A percentile compares a stretch with the other conserved stretches of the same genome.
These are phyloP conservation scores for Marasmius sp. DNA, from an alignment of 1,284 basidiomycete species.

Conservation along the genomic window DNA sequence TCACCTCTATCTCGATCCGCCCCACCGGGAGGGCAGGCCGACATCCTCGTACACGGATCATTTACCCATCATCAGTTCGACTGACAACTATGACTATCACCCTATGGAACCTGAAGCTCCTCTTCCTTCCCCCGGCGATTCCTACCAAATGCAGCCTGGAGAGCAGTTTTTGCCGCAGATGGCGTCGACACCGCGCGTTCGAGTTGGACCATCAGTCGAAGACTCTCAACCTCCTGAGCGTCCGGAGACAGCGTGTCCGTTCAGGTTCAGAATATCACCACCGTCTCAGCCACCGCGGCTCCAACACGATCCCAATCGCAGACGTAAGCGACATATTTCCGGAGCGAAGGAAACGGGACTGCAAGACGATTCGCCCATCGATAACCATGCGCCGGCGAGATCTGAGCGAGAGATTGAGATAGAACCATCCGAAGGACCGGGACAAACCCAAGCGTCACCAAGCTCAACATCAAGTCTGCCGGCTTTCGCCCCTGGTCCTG, in stretches of 20 bases:
- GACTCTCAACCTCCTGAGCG: background rate
- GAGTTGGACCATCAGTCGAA: background rate
- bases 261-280: background rate
- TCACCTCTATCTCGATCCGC: no score
- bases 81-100: background rate
- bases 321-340: background rate
- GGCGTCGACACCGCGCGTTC: background rate
- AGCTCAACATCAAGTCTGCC: background rate
- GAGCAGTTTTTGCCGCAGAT: background rate
- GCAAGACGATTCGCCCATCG: background rate
- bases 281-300: background rate
- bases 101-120: background rate
- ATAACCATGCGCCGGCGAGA: background rate
- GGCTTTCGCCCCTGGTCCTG: conserved; percentile 42
- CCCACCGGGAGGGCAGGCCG: no score
- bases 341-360: background rate
- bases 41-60: no score
- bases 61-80: background rate
- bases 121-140: background rate
- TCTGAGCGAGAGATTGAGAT: background rate
- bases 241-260: background rate
- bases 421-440: background rate
- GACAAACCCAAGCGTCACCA: background rate
- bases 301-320: background rate
- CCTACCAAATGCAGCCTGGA: background rate